Base-by-base conservation (phyloP, 352 stramenopile species). In the Phytophthora fragariae region DNA sequence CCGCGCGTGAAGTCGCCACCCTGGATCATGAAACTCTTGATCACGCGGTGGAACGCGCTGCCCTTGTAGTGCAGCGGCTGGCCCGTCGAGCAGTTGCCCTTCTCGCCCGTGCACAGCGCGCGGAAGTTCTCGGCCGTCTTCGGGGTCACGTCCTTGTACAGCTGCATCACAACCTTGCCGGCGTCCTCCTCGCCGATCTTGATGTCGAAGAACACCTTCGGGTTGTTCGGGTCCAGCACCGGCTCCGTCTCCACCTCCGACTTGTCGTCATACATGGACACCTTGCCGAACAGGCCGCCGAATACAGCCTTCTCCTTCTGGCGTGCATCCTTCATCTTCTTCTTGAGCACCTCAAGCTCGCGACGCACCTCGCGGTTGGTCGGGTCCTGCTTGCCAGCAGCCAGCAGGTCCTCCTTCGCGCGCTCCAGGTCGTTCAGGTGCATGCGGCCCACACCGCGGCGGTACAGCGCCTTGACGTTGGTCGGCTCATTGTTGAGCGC, bases 101-200 rank as follows among this genome's bases (percentile, higher is more conserved):
- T 94, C 83, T 99, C 98, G 70, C 98, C 98, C 41, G 98, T 99
- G 79, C 97, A 99, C 27, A 99, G 77, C 44, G 91, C 94, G 63
- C 97, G 87, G 88, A 99, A 99, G 86, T 99, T 99, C 82, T 99
- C 98, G 0, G 92, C 97, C 2, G 98, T 99, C 75, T 98, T 97
- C 1, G 98, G 98, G 27, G 95, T 94, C 35, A 99, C 87, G 80
- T 99, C 97, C 71, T 97, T 91, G 79, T 92, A 97, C 41, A 99
- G 82, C 83, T 99, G 96, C 82, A 99, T 99, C 33, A 97, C 97
- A 29, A 98, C 87, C 65, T 97, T 91, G 47, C 95, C 94, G 10
- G 88, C 88, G 27, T 90, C 76, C 65, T 97, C 85, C 19, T 93
- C 94, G 44, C 93, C 96, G 21, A 98, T 98, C 68, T 88, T 88